Evolutionary conservation across 2,329 filamentous ascomycete genomes (phyloP).

Genomic region (Purpureocillium lavendulum): DNA sequence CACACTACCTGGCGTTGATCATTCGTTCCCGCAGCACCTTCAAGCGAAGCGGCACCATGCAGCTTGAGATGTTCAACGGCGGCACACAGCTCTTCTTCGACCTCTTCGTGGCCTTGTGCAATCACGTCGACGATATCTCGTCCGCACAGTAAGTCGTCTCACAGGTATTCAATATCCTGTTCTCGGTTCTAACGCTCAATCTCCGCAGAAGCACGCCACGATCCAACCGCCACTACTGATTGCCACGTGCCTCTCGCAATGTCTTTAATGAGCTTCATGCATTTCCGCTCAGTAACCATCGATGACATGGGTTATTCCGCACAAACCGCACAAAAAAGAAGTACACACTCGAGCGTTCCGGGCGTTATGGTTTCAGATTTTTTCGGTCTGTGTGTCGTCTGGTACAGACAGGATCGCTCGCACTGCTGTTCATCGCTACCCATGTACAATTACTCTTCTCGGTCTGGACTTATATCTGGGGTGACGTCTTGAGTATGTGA

Average conservation of each 20-base stretch:
- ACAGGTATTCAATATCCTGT: neutral
- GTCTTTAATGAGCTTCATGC: conserved; percentile 13
- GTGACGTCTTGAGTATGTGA: too few species aligned
- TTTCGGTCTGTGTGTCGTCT: too few species aligned
- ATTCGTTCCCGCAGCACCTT: conserved; percentile 82
- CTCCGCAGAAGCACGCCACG: conserved; percentile 30
- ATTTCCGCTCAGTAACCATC: neutral
- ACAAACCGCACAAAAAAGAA: neutral
- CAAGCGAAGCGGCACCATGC: conserved; percentile 91
- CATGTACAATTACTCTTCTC: conserved; percentile 27
- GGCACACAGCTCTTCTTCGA: conserved; percentile 84
- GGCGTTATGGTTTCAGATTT: conserved; percentile 7
- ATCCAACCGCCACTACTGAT: conserved; percentile 35
- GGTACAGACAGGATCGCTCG: too few species aligned
- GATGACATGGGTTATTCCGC: neutral
- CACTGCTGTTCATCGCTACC: conserved; percentile 9
- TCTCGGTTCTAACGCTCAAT: conserved; percentile 1
- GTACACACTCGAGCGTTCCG: conserved; percentile 1
- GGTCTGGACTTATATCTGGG: neutral
- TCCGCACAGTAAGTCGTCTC: conserved; percentile 40
- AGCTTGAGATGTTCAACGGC: conserved; percentile 85
- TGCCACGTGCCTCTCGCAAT: neutral
- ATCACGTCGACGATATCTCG: conserved; percentile 70
- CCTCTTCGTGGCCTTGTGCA: conserved; percentile 85
- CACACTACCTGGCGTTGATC: conserved; percentile 87